Base-by-base conservation (phyloP, 78 protist species). In the Dictyostelium capitatum region DNA sequence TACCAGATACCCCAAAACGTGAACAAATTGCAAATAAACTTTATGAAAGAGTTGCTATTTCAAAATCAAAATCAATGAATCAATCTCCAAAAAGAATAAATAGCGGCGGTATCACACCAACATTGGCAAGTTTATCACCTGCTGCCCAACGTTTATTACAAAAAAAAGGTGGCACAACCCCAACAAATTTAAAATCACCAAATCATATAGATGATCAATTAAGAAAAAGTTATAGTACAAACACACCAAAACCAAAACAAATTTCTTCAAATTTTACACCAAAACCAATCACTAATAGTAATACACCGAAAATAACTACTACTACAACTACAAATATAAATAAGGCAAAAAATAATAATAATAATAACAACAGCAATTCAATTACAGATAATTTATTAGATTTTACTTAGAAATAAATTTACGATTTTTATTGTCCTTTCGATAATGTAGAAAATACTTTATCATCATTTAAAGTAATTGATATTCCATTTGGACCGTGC, bases 1-100 rank as follows among this genome's bases (percentile, higher is more conserved):
- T 87, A 62, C 92, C 82, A 59, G 80, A 87, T 10, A 87, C 92
- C 47, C 92, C 82, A 74, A 43, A 46, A 12, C 41, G 92, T 19
- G 92, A 87, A 50, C 53, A 50, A 30, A 14, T 87, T 0, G 92
- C 92, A 41, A 37, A 77, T 87, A 23, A 41, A 47, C 6, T 87
- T 3, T 23, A 20, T 8, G 91, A 84, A 9, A 84, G 74, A 59
- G 17, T 78, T 6, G n/a, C n/a, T 2, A 56, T 67, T 30, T 67
- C 41, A 3, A 75, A 75, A 75, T 23, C 69, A 8, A 59, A n/a
- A 53, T 28, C 54, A 23, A 25, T 20, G 37, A 12, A 28, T 10
- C 67, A 51, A 25, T n/a, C 47, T 7, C 73, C 73, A 30, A 69
- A 14, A 69, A 20, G n/a, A 37, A 46, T n/a, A 23, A 43, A 23